Evolutionary conservation across 2,329 filamentous ascomycete species (phyloP).

Genomic region (Ramichloridium luteum): DNA sequence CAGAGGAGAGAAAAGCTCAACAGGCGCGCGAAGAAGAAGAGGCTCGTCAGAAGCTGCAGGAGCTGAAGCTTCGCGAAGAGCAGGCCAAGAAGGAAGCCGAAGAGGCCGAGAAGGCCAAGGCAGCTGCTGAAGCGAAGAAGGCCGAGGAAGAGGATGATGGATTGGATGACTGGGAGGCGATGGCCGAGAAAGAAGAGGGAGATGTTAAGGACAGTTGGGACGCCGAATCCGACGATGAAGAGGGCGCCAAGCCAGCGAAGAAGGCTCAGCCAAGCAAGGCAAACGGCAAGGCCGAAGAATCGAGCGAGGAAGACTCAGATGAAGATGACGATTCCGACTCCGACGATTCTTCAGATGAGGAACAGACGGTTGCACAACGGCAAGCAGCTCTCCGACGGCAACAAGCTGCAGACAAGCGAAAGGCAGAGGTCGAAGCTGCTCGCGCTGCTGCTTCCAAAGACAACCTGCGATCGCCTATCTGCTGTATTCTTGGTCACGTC

Average conservation of each 20-base stretch:
- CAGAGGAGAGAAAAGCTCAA: constrained; percentile 38
- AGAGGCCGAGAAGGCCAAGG: constrained; percentile 59
- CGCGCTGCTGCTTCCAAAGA: constrained; percentile 84
- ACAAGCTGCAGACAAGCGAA: constrained; percentile 76
- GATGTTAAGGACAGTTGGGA: constrained; percentile 96
- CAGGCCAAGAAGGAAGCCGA: constrained; percentile 69
- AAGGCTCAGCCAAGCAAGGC: constrained; percentile 19
- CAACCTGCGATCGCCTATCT: constrained; percentile 92
- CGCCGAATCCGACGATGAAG: constrained; percentile 64
- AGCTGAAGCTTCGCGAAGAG: constrained; percentile 40
- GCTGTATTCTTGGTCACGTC: constrained; percentile 99
- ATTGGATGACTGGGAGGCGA: constrained; percentile 77
- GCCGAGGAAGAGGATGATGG: constrained; percentile 50
- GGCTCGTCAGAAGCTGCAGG: constrained; percentile 43
- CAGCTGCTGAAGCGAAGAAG: constrained; percentile 52
- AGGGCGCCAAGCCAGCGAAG: constrained; percentile 25
- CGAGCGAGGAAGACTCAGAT: constrained; percentile 30
- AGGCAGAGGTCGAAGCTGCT: constrained; percentile 83
- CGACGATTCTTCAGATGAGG: constrained; percentile 52
- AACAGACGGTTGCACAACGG: constrained; percentile 57
- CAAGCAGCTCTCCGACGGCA: constrained; percentile 70
- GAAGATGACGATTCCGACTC: constrained; percentile 49
- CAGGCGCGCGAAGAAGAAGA: constrained; percentile 38
- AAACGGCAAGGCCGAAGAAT: constrained; percentile 26
- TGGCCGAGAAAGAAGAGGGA: constrained; percentile 61